phyloP scores from a whole-genome alignment of 208 protist genomes.

The Leptomonas seymouri region DNA sequence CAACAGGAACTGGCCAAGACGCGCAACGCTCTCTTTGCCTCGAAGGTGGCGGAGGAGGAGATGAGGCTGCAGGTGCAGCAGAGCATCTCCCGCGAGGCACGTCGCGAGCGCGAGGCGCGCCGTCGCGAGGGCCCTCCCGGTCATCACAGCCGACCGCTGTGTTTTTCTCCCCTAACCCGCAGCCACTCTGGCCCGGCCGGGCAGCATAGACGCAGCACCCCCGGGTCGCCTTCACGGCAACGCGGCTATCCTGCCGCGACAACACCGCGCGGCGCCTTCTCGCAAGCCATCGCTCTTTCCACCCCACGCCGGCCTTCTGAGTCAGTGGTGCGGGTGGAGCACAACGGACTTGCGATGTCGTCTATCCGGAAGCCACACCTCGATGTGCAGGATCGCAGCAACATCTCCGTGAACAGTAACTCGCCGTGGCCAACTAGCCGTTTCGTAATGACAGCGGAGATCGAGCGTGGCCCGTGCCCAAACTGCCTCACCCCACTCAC shows the following conservation, averaged over 20 bases:
- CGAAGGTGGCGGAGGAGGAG: slow-evolving; percentile 42
- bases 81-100: slow-evolving; percentile 29
- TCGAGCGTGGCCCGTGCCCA: slow-evolving; percentile 67
- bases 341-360: slow-evolving; percentile 18
- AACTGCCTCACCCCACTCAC: slow-evolving; percentile 64
- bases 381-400: slow-evolving; percentile 10
- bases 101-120: slow-evolving; percentile 27
- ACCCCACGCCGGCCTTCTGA: slow-evolving; percentile 16
- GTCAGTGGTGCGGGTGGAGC: neutral
- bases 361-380: slow-evolving; percentile 12
- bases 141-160: neutral
- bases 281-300: slow-evolving; percentile 18
- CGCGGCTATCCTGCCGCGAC: neutral
- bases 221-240: slow-evolving; percentile 2
- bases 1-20: slow-evolving; percentile 74
- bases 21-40: slow-evolving; percentile 44
- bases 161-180: neutral
- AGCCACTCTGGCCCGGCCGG: slow-evolving; percentile 17
- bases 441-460: slow-evolving; percentile 33
- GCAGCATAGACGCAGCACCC: neutral
- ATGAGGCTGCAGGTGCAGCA: slow-evolving; percentile 53
- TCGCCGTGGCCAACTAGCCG: slow-evolving; percentile 30
- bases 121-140: slow-evolving; percentile 12
- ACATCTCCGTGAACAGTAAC: slow-evolving; percentile 19
- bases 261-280: slow-evolving; percentile 30